phyloP scores from a whole-genome alignment of 768 basidiomycete genomes.

The Tylopilus sp. region DNA sequence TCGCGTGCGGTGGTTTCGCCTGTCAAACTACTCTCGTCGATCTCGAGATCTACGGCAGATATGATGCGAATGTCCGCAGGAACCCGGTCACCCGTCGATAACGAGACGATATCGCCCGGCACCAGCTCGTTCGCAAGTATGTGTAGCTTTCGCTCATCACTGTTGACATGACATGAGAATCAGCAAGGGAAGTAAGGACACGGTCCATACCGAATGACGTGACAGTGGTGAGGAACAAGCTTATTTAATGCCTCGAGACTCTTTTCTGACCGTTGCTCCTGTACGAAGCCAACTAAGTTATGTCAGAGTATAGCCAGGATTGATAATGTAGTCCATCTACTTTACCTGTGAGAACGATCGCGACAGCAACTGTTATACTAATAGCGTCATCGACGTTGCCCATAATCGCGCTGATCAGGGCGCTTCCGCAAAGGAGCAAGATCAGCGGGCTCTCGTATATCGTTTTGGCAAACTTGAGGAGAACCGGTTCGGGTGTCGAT shows the following conservation, averaged over 20 bases:
- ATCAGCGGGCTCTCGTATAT: slow-evolving; percentile 96
- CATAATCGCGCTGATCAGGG: slow-evolving; percentile 84
- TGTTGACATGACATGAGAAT: background rate
- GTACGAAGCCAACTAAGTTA: slow-evolving; percentile 80
- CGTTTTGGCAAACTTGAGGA: slow-evolving; percentile 89
- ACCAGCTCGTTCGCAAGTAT: slow-evolving; percentile 97
- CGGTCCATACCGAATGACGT: slow-evolving; percentile 61
- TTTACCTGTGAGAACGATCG: slow-evolving; percentile 90
- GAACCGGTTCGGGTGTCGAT: slow-evolving; percentile 69
- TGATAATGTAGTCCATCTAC: background rate
- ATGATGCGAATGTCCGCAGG: slow-evolving; percentile 90
- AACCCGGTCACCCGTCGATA: slow-evolving; percentile 89
- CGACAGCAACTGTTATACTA: slow-evolving; percentile 87
- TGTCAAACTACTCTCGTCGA: slow-evolving; percentile 94
- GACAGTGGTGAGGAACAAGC: slow-evolving; percentile 95
- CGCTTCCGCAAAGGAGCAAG: slow-evolving; percentile 85
- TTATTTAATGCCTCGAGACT: slow-evolving; percentile 94
- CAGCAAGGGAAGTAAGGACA: background rate
- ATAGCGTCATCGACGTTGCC: slow-evolving; percentile 95
- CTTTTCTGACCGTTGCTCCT: slow-evolving; percentile 92
- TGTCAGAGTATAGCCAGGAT: background rate
- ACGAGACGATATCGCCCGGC: slow-evolving; percentile 88
- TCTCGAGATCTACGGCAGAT: slow-evolving; percentile 80
- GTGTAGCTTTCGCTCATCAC: slow-evolving; percentile 60
- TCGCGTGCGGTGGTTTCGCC: slow-evolving; percentile 86